Conservation (phyloP, 306 rosid genomes). For the Dryas drummondii region DNA sequence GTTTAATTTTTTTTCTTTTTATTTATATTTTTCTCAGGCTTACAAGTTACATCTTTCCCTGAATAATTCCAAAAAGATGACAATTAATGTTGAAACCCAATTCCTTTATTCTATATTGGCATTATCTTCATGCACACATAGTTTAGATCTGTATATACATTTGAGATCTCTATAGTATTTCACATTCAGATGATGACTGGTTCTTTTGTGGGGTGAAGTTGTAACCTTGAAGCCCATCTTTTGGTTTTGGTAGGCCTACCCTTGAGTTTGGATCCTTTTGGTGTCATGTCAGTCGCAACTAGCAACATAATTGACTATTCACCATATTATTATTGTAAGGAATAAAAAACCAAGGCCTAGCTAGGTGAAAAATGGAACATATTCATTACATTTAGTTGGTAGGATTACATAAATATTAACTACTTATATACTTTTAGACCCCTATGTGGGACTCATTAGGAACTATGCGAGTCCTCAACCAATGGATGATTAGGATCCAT, state of each 20-base stretch:
- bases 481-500: too few species aligned
- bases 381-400: too few species aligned
- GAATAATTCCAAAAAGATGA: background rate
- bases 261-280: background rate
- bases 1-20: conserved; percentile 48
- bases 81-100: background rate
- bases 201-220: too few species aligned
- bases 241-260: background rate
- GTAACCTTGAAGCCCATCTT: background rate
- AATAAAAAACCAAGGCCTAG: too few species aligned
- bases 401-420: too few species aligned
- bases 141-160: background rate
- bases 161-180: background rate
- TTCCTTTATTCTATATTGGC: background rate
- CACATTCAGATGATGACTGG: background rate
- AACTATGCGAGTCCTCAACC: too few species aligned
- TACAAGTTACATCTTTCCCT: background rate
- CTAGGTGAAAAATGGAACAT: too few species aligned
- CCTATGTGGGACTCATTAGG: too few species aligned
- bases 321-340: too few species aligned
- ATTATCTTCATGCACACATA: background rate
- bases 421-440: too few species aligned
- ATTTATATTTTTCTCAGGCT: background rate
- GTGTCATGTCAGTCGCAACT: background rate
- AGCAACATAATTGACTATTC: background rate